These are phyloP conservation scores for Talaromyces sp. DNA, from an alignment of 2,329 filamentous ascomycete genomes.

Conservation along the genomic window DNA sequence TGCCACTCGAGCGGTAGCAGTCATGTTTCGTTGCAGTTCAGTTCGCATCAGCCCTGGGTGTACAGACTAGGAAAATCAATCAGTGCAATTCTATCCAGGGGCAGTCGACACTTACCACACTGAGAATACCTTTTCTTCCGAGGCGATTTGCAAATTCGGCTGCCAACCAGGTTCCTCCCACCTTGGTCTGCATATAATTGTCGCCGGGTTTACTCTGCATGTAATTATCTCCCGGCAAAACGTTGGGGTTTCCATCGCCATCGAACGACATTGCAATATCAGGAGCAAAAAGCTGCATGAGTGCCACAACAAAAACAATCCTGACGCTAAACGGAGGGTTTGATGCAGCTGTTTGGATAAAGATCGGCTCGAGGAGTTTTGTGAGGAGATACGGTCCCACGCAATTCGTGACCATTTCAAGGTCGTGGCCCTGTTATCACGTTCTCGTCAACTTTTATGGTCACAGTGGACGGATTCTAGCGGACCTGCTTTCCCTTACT, in stretches of 20 bases:
- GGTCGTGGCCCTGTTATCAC: constrained; percentile 25
- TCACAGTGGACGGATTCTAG: constrained; percentile 9
- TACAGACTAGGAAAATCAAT: constrained; percentile 14
- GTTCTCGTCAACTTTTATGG: background rate
- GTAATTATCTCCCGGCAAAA: constrained; percentile 1
- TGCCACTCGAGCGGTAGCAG: constrained; percentile 2
- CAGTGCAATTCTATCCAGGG: constrained; percentile 12
- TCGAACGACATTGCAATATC: constrained; percentile 15
- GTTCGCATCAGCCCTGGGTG: constrained; percentile 41
- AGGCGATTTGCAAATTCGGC: constrained; percentile 26
- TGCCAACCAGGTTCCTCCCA: constrained; percentile 29
- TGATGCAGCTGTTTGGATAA: constrained; percentile 25
- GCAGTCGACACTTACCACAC: constrained; percentile 19
- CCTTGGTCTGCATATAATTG: constrained; percentile 33
- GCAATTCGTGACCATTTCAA: constrained; percentile 37
- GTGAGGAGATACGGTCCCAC: constrained; percentile 39
- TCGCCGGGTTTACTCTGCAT: constrained; percentile 15
- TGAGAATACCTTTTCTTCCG: constrained; percentile 12
- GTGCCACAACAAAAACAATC: constrained; percentile 27
- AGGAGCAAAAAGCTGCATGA: constrained; percentile 15
- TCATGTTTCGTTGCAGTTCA: constrained; percentile 27
- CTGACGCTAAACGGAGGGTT: constrained; percentile 22
- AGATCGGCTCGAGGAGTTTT: constrained; percentile 30
- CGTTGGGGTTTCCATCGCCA: constrained; percentile 12
- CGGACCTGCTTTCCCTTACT: constrained; percentile 1